Conservation (phyloP, 1,139 yeast species). For the Candida frijolesensis region DNA sequence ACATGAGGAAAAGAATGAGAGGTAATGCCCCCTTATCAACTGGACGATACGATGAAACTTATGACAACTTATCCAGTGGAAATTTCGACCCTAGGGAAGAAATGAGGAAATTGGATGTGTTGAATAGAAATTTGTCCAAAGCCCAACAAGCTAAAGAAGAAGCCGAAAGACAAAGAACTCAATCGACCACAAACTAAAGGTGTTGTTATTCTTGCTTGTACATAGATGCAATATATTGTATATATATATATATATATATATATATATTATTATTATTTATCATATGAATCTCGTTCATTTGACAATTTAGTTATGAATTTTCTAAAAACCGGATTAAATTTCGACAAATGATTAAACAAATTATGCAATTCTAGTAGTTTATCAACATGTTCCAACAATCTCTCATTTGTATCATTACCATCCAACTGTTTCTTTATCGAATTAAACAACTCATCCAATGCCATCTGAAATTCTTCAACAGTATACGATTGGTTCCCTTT, state of each 20-base stretch:
- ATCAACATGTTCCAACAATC: conserved; percentile 37
- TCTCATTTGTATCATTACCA: conserved; percentile 20
- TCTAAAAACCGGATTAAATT: conserved; percentile 49
- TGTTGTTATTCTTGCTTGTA: background rate
- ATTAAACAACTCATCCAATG: conserved; percentile 43
- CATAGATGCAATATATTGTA: background rate
- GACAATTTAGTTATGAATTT: conserved; percentile 26
- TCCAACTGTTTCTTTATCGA: conserved; percentile 22
- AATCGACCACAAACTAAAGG: no score
- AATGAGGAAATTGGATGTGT: conserved; percentile 62
- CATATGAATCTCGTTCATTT: conserved; percentile 11
- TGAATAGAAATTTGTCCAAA: conserved; percentile 49
- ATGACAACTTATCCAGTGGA: conserved; percentile 76
- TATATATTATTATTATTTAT: background rate
- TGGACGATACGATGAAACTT: conserved; percentile 88
- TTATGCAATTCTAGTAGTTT: conserved; percentile 50
- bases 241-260: background rate
- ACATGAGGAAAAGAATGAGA: conserved; percentile 87
- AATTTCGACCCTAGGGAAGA: conserved; percentile 82
- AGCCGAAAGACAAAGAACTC: conserved; percentile 12
- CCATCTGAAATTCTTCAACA: conserved; percentile 34
- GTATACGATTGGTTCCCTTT: conserved; percentile 8
- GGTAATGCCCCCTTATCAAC: conserved; percentile 95
- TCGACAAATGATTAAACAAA: conserved; percentile 51
- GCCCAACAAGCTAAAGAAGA: conserved; percentile 28